A percentile compares a stretch with the other conserved stretches of the same genome.
Conservation (phyloP, 192 early-diverging fungal genomes). For the Podila epigama region DNA sequence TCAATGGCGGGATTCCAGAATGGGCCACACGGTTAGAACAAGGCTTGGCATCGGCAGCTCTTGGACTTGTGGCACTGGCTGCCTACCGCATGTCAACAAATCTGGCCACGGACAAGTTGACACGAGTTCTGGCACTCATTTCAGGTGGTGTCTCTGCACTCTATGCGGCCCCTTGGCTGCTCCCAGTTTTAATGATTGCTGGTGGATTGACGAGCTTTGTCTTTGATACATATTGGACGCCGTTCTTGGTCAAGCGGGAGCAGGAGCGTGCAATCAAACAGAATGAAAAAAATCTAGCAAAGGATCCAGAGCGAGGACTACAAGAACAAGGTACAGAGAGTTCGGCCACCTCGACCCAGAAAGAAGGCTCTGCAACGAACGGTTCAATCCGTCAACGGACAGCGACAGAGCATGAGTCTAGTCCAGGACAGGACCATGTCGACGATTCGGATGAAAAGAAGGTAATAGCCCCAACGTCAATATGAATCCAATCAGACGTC, state of each 20-base stretch:
- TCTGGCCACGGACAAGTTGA: constrained; percentile 47
- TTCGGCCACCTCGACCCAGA: neutral
- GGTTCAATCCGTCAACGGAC: neutral
- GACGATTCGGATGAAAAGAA: neutral
- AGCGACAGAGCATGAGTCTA: neutral
- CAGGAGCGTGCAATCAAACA: neutral
- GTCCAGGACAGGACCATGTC: neutral
- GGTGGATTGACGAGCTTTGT: constrained; percentile 51
- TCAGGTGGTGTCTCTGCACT: constrained; percentile 34
- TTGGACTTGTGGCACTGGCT: constrained; percentile 70
- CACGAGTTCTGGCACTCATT: constrained; percentile 36
- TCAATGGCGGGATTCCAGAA: constrained; percentile 51
- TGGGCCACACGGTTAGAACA: constrained; percentile 61
- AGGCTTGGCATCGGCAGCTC: constrained; percentile 58
- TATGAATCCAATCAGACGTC: too few species aligned
- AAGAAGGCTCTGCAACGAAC: neutral
- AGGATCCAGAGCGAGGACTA: neutral
- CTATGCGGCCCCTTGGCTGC: constrained; percentile 55
- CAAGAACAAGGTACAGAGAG: neutral
- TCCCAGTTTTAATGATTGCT: constrained; percentile 61
- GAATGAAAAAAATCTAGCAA: neutral
- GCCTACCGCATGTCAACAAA: constrained; percentile 53
- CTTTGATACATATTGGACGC: constrained; percentile 17
- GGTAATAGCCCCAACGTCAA: too few species aligned
- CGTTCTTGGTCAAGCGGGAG: neutral